Evolutionary conservation across 768 basidiomycete genomes (phyloP).

Genomic region (Infundibulicybe gibba): DNA sequence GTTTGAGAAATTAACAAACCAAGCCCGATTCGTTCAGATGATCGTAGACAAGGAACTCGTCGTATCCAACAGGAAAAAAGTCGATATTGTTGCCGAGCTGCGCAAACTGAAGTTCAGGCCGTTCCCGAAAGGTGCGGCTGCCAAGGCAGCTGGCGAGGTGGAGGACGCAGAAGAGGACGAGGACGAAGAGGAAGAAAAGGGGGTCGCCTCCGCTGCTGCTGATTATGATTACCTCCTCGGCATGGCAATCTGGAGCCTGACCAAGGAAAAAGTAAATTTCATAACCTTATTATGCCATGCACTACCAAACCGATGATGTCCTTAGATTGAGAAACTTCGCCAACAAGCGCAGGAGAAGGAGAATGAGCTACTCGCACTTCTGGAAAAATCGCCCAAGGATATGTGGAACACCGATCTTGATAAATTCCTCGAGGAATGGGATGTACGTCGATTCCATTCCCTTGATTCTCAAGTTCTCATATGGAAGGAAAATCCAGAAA

Average conservation of each 20-base stretch:
- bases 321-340: conserved; percentile 79
- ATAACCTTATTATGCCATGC: background rate
- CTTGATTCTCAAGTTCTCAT: background rate
- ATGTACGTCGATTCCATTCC: conserved; percentile 45
- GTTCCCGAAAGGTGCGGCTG: conserved; percentile 77
- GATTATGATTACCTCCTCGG: conserved; percentile 94
- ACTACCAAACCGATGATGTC: conserved; percentile 1
- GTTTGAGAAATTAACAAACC: conserved; percentile 86
- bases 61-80: conserved; percentile 87
- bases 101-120: conserved; percentile 84
- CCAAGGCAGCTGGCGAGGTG: conserved; percentile 62
- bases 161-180: conserved; percentile 53
- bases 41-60: conserved; percentile 81
- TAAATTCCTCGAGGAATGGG: conserved; percentile 78
- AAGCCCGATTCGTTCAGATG: conserved; percentile 96
- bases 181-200: conserved; percentile 45
- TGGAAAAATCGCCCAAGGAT: conserved; percentile 74
- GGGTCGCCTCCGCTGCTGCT: conserved; percentile 32
- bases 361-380: conserved; percentile 68
- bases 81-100: conserved; percentile 80
- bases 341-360: conserved; percentile 83
- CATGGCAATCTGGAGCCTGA: conserved; percentile 95
- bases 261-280: conserved; percentile 77
- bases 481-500: conserved; percentile 18
- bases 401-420: conserved; percentile 93